phyloP scores from a whole-genome alignment of 2,329 filamentous ascomycete species.

The Leptographium galeiforme region DNA sequence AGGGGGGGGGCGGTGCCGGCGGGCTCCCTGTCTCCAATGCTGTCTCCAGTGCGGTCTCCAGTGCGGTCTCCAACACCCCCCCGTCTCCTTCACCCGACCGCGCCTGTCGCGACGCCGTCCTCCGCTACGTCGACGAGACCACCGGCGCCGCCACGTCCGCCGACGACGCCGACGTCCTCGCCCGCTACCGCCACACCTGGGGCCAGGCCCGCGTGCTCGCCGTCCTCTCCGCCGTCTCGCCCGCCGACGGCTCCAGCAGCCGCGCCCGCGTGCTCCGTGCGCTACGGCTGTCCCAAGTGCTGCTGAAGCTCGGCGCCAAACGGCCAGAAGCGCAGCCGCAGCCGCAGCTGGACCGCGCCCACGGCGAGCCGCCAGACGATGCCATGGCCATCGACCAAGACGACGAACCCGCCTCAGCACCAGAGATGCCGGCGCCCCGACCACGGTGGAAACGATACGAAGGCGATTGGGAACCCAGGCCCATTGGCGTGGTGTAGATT shows the following conservation, averaged over 20 bases:
- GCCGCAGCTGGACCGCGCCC: slow-evolving; percentile 1
- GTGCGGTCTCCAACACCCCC: too few relatives aligned
- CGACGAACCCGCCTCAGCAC: not conserved
- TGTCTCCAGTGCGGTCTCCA: too few relatives aligned
- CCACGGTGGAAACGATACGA: slow-evolving; percentile 36
- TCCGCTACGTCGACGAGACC: slow-evolving; percentile 21
- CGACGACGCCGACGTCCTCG: slow-evolving; percentile 1
- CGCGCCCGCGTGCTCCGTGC: slow-evolving; percentile 11
- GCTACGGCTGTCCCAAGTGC: slow-evolving; percentile 14
- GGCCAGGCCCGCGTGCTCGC: slow-evolving; percentile 11
- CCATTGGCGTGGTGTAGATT: slow-evolving; percentile 38
- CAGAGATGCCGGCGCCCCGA: slow-evolving; percentile 15
- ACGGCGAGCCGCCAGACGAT: not conserved
- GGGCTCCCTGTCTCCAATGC: too few relatives aligned
- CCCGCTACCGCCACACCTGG: slow-evolving; percentile 15
- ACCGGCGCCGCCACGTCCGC: not conserved
- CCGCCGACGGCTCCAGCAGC: slow-evolving; percentile 4
- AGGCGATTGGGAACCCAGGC: slow-evolving; percentile 42
- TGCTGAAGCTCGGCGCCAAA: slow-evolving; percentile 4
- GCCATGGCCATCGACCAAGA: slow-evolving; percentile 9
- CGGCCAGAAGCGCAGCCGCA: not conserved
- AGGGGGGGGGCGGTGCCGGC: too few relatives aligned
- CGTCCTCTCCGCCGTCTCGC: not conserved
- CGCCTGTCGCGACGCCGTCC: slow-evolving; percentile 20
- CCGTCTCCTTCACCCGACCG: too few relatives aligned